Evolutionary conservation across 345 rosid genomes (phyloP), one percentile per base, ranked within the genome.

Genomic region (Rubroshorea leprosula): DNA sequence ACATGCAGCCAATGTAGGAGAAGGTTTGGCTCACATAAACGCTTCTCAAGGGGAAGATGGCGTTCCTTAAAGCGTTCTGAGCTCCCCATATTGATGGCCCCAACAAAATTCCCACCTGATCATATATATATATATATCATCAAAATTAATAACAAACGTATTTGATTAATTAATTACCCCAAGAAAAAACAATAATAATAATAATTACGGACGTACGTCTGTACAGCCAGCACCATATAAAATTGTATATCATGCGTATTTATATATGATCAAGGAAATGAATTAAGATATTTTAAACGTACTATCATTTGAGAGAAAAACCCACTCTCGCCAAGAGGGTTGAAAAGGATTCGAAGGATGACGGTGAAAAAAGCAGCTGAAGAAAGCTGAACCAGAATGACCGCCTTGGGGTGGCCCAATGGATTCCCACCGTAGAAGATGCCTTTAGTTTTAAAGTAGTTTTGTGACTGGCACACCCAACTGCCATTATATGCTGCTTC

Each of bases 231-330:
- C n/a, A n/a, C n/a, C n/a, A n/a, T n/a, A n/a, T n/a, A n/a, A n/a
- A n/a, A n/a, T n/a, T n/a, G n/a, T n/a, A n/a, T n/a, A n/a, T n/a
- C n/a, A n/a, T n/a, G n/a, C n/a, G n/a, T n/a, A n/a, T n/a, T n/a
- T n/a, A n/a, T n/a, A n/a, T n/a, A n/a, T n/a, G n/a, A n/a, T n/a
- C n/a, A n/a, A n/a, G n/a, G n/a, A n/a, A n/a, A n/a, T n/a, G n/a
- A n/a, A n/a, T n/a, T n/a, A n/a, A n/a, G n/a, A n/a, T n/a, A n/a
- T n/a, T n/a, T 3, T 27, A 27, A 35, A 35, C 7, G 7, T 49
- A 60, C 55, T 27, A 60, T 27, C 46, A 60, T 60, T 25, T 60
- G 64, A 8, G 64, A 60, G 21, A 60, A 31, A 35, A 60, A 49
- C 9, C 45, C 45, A 20, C 46, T 27, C 29, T 49, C 31, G 0